Evolutionary conservation across 257 asterid species (phyloP).

Genomic region (Linderniella brevidens): DNA sequence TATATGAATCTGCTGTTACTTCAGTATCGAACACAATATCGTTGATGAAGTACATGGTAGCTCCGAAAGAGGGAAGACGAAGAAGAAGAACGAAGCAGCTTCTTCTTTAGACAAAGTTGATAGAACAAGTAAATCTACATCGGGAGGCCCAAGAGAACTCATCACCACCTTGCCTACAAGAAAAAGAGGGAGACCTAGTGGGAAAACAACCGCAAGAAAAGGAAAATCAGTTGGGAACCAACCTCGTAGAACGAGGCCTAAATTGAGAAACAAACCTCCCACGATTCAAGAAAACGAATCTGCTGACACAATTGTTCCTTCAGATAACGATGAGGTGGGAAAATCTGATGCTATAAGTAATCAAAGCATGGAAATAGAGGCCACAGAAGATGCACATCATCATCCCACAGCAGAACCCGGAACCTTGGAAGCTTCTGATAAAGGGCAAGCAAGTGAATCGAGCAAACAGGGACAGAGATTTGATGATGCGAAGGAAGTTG

Average conservation of each 20-base stretch:
- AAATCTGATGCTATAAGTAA: conserved; percentile 6
- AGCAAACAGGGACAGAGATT: conserved; percentile 8
- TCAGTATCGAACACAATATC: conserved; percentile 20
- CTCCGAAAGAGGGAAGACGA: conserved; percentile 9
- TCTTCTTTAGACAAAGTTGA: conserved; percentile 16
- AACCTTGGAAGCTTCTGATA: too few relatives aligned
- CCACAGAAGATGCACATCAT: too few relatives aligned
- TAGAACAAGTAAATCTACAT: conserved; percentile 12
- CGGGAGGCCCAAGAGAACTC: conserved; percentile 17
- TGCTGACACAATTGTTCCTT: conserved; percentile 10
- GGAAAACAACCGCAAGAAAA: conserved; percentile 6
- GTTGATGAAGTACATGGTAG: conserved; percentile 15
- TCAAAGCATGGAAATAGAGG: too few relatives aligned
- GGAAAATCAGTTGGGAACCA: conserved; percentile 9
- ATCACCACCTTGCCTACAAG: conserved; percentile 31
- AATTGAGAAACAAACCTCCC: conserved; percentile 16
- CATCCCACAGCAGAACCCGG: too few relatives aligned
- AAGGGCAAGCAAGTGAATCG: conserved; percentile 3
- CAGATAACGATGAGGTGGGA: conserved; percentile 6
- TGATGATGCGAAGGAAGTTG: conserved; percentile 15
- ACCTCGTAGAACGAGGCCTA: conserved; percentile 20
- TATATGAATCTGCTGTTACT: conserved; percentile 10
- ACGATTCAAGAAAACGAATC: conserved; percentile 15
- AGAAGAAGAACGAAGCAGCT: conserved; percentile 11
- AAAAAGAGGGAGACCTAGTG: conserved; percentile 6